A percentile compares a stretch with the other conserved stretches of the same genome.
These are phyloP conservation scores for Mycosarcoma mackinlayi DNA, from an alignment of 1,284 basidiomycete genomes.

Conservation along the genomic window DNA sequence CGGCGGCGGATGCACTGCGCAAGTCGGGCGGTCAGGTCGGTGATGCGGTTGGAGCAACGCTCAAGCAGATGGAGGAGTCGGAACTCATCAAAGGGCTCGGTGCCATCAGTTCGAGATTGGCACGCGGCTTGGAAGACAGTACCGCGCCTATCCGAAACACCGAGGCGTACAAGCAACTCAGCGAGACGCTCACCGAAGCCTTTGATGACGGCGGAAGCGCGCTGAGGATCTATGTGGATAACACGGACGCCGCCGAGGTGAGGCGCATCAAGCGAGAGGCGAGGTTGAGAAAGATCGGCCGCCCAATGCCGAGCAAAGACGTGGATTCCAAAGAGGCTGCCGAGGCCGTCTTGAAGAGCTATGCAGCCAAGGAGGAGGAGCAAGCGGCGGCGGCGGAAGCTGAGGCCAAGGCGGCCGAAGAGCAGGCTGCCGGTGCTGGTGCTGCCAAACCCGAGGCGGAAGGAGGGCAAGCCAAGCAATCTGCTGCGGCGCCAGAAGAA, in stretches of 20 bases:
- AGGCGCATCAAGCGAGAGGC: conserved; percentile 60
- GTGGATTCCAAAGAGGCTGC: conserved; percentile 55
- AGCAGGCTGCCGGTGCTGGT: conserved; percentile 8
- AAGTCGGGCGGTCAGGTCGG: conserved; percentile 90
- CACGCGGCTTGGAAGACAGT: conserved; percentile 58
- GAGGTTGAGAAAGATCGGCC: conserved; percentile 64
- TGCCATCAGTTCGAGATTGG: conserved; percentile 56
- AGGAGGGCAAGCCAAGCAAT: background rate
- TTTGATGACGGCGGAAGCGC: conserved; percentile 92
- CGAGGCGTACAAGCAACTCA: conserved; percentile 89
- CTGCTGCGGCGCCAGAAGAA: background rate
- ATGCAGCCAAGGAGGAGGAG: conserved; percentile 49
- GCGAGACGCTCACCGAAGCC: conserved; percentile 88
- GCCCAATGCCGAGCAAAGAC: conserved; percentile 57
- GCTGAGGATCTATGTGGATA: conserved; percentile 67
- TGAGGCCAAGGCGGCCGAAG: conserved; percentile 11
- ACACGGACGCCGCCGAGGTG: conserved; percentile 79
- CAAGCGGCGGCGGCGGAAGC: conserved; percentile 9
- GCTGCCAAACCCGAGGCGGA: conserved; percentile 10
- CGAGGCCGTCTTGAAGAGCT: conserved; percentile 52
- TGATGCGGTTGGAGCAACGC: conserved; percentile 89
- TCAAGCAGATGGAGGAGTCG: conserved; percentile 92
- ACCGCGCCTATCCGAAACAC: conserved; percentile 82
- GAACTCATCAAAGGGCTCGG: conserved; percentile 81
- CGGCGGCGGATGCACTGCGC: conserved; percentile 89